Evolutionary conservation across 257 asterid genomes (phyloP).

Genomic region (Fraxinus cuspidata): DNA sequence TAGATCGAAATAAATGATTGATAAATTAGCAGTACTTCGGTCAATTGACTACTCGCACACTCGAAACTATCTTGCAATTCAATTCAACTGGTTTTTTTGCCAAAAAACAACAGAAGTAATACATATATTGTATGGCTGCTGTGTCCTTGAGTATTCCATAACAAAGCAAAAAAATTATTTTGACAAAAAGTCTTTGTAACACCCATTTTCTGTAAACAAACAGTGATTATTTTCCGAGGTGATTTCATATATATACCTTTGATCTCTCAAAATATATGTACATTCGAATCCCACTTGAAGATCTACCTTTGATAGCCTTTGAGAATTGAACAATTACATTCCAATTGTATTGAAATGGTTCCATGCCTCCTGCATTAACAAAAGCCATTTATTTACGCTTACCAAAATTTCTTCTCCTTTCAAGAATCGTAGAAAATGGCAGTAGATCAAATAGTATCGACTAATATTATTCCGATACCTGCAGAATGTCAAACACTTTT

Average conservation of each 20-base stretch:
- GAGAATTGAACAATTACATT: constrained; percentile 29
- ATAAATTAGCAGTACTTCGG: too few relatives aligned
- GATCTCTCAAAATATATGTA: constrained; percentile 33
- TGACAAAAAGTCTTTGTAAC: too few relatives aligned
- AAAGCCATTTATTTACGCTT: not conserved
- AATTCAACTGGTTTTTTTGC: too few relatives aligned
- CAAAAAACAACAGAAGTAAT: too few relatives aligned
- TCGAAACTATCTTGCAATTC: too few relatives aligned
- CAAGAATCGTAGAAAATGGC: not conserved
- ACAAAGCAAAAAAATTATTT: too few relatives aligned
- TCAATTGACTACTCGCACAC: too few relatives aligned
- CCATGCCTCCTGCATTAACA: constrained; percentile 88
- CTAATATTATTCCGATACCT: constrained; percentile 43
- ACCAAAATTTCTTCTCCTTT: not conserved
- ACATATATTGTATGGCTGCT: too few relatives aligned
- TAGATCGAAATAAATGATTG: not conserved
- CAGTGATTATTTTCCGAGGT: not conserved
- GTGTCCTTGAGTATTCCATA: not conserved
- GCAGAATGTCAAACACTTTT: constrained; percentile 89
- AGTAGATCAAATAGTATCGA: not conserved
- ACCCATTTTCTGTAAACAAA: not conserved
- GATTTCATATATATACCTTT: constrained; percentile 21
- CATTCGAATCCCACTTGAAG: constrained; percentile 23
- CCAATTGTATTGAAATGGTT: constrained; percentile 71
- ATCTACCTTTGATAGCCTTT: constrained; percentile 2